Percentiles rank a stretch among this genome's conserved stretches.
phyloP scores from a whole-genome alignment of 805 yeast species.

The Tetrapisispora iriomotensis region DNA sequence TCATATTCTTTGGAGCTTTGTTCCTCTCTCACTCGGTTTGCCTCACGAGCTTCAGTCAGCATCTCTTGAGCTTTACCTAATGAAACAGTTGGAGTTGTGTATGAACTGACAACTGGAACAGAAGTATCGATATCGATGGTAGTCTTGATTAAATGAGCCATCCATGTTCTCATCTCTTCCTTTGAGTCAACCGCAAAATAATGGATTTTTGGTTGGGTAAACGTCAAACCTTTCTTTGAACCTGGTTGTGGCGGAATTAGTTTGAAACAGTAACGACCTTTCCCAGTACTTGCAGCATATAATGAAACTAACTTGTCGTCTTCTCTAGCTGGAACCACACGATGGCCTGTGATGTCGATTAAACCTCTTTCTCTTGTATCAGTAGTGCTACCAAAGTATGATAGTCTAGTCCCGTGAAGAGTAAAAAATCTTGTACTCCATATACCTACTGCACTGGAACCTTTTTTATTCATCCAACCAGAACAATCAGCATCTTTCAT shows the following conservation, averaged over 20 bases:
- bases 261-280: conserved; percentile 85
- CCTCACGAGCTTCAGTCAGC: conserved; percentile 71
- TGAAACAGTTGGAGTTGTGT: conserved; percentile 88
- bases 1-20: conserved; percentile 21
- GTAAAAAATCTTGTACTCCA: conserved; percentile 86
- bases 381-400: conserved; percentile 68
- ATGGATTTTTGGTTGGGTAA: conserved; percentile 92
- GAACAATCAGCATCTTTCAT: conserved; percentile 61
- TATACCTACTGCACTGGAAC: conserved; percentile 68
- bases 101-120: conserved; percentile 87
- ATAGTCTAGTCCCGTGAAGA: conserved; percentile 83
- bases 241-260: conserved; percentile 97
- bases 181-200: conserved; percentile 88
- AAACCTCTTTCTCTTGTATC: conserved; percentile 84
- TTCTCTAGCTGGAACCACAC: conserved; percentile 72
- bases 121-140: conserved; percentile 91
- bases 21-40: conserved; percentile 46
- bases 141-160: conserved; percentile 88
- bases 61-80: conserved; percentile 78
- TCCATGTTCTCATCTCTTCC: conserved; percentile 90
- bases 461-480: conserved; percentile 96
- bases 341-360: conserved; percentile 91
- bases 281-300: conserved; percentile 86
- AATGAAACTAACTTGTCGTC: conserved; percentile 79
- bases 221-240: conserved; percentile 84